Evolutionary conservation across 495 filamentous ascomycete species (phyloP).

Genomic region (Amniculicola lignicola): DNA sequence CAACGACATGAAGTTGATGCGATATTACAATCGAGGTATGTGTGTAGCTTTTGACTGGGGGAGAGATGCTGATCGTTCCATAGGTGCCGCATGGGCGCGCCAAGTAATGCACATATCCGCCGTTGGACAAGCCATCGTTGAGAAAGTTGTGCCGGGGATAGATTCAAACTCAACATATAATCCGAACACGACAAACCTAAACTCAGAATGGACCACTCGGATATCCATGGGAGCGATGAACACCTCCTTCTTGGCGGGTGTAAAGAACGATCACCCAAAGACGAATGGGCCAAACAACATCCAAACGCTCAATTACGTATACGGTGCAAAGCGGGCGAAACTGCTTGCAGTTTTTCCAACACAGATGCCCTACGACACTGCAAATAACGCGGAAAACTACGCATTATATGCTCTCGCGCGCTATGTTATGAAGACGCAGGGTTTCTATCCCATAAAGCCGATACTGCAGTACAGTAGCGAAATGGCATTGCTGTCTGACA

Average conservation of each 20-base stretch:
- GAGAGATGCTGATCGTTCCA: background rate
- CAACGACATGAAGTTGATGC: background rate
- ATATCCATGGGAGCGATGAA: conserved; percentile 9
- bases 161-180: background rate
- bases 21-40: conserved; percentile 29
- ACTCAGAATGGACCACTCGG: conserved; percentile 1
- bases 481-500: conserved; percentile 9
- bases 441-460: conserved; percentile 16
- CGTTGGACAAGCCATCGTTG: conserved; percentile 12
- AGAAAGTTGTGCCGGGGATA: background rate
- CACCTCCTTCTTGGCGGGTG: conserved; percentile 22
- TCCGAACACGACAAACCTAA: no score
- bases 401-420: conserved; percentile 24
- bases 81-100: conserved; percentile 26
- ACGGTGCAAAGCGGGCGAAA: conserved; percentile 22
- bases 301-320: conserved; percentile 19
- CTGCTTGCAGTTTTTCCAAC: conserved; percentile 10
- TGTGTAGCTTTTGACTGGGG: background rate
- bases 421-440: conserved; percentile 17
- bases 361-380: conserved; percentile 18
- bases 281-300: conserved; percentile 19
- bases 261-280: conserved; percentile 11
- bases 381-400: conserved; percentile 27
- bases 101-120: conserved; percentile 25
- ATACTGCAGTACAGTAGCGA: conserved; percentile 14